A percentile compares a stretch with the other conserved stretches of the same genome.
Evolutionary conservation across 2,329 filamentous ascomycete genomes (phyloP).

Genomic region (Phialophora macrospora): DNA sequence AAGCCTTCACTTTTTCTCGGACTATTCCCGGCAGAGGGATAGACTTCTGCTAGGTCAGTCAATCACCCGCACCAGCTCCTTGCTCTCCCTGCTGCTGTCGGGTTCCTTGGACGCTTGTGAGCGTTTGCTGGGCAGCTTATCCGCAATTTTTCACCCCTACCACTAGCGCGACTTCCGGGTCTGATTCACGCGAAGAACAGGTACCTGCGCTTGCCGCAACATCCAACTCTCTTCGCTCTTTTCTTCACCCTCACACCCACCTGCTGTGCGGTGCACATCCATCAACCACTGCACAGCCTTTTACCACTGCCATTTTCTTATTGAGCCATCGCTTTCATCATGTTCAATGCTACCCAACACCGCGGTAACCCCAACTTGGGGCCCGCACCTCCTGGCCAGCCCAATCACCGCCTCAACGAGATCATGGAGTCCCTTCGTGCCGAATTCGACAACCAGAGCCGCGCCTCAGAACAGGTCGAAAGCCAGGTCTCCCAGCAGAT

Average conservation of each 20-base stretch:
- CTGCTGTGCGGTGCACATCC: conserved; percentile 2
- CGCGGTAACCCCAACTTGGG: conserved; percentile 39
- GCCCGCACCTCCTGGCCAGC: conserved; percentile 56
- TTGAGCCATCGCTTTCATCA: conserved; percentile 26
- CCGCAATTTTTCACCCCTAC: conserved; percentile 36
- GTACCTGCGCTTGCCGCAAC: conserved; percentile 29
- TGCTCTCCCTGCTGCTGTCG: neutral
- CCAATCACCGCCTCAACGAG: conserved; percentile 79
- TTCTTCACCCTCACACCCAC: conserved; percentile 8
- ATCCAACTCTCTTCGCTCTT: conserved; percentile 10
- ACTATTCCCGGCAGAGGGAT: neutral
- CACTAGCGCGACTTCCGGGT: conserved; percentile 34
- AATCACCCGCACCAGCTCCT: neutral
- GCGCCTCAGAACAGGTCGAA: conserved; percentile 84
- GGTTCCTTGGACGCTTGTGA: neutral
- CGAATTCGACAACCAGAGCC: conserved; percentile 86
- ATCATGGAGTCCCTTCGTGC: conserved; percentile 86
- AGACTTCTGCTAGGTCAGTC: neutral
- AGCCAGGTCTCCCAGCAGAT: conserved; percentile 94
- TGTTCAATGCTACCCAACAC: conserved; percentile 40
- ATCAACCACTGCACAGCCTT: conserved; percentile 2
- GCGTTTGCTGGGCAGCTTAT: conserved; percentile 21
- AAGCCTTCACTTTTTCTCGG: neutral
- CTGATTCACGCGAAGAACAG: conserved; percentile 23
- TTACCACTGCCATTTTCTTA: neutral